Conservation (phyloP, 2,329 filamentous ascomycete genomes). For the Claviceps purpurea region DNA sequence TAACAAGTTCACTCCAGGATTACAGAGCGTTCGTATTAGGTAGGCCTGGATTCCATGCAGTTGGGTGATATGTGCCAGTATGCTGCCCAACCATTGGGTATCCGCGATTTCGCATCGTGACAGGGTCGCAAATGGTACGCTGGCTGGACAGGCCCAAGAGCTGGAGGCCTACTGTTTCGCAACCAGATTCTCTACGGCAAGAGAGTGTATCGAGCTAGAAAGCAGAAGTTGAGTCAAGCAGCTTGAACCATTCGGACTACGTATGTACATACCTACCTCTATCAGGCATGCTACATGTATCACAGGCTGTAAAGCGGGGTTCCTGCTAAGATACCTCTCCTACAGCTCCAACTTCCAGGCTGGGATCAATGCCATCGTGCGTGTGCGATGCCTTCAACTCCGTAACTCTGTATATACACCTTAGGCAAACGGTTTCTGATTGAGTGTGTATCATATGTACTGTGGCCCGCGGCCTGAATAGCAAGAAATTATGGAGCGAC, state of each 20-base stretch:
- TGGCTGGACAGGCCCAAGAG: conserved; percentile 1
- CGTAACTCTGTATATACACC: too few relatives aligned
- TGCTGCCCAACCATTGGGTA: conserved; percentile 7
- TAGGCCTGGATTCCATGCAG: neutral
- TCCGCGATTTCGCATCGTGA: conserved; percentile 4
- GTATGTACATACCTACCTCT: too few relatives aligned
- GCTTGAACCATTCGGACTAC: neutral
- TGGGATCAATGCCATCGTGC: too few relatives aligned
- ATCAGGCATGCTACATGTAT: too few relatives aligned
- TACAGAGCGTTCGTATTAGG: neutral
- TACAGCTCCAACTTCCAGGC: too few relatives aligned
- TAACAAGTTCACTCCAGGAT: neutral
- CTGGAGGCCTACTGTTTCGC: conserved; percentile 2
- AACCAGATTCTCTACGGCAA: neutral
- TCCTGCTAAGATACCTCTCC: too few relatives aligned
- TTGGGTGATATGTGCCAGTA: conserved; percentile 1
- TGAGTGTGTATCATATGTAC: too few relatives aligned
- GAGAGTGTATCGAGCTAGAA: neutral
- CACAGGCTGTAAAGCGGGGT: too few relatives aligned
- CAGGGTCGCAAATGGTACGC: conserved; percentile 5
- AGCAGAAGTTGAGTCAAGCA: neutral
- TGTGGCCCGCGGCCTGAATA: neutral
- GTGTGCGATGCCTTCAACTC: too few relatives aligned
- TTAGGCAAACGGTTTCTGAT: too few relatives aligned
- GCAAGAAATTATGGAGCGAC: conserved; percentile 1